Percentiles rank a stretch among this genome's conserved stretches.
phyloP scores from a whole-genome alignment of 768 basidiomycete genomes.

The Auricularia auricula-judae region DNA sequence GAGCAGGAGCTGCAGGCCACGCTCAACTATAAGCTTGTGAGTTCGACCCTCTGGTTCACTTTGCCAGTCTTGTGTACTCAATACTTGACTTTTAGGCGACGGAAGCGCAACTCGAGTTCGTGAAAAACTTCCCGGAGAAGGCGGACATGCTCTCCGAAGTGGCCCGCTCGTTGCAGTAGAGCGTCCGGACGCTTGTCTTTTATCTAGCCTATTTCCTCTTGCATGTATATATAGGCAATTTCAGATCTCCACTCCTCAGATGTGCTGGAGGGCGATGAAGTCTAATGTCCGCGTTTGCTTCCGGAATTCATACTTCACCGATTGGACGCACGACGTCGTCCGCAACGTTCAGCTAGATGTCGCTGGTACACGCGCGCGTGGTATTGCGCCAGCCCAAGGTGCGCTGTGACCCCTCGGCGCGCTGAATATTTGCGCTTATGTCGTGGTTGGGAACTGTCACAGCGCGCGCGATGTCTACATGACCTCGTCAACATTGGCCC shows the following conservation, averaged over 20 bases:
- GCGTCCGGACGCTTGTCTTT: background rate
- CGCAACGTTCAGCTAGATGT: background rate
- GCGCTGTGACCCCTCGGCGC: background rate
- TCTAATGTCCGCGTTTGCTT: background rate
- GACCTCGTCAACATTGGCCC: constrained; percentile 52
- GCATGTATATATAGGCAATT: too few species aligned
- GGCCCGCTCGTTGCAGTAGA: constrained; percentile 14
- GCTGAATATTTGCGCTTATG: background rate
- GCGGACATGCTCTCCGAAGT: constrained; percentile 32
- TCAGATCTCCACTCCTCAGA: too few species aligned
- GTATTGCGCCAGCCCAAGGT: background rate
- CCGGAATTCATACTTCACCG: background rate
- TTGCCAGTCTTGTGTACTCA: too few species aligned
- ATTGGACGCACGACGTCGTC: background rate
- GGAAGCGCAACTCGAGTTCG: constrained; percentile 70
- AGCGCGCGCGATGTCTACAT: constrained; percentile 49
- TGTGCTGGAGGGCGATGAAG: too few species aligned
- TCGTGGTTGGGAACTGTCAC: background rate
- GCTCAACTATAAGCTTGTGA: background rate
- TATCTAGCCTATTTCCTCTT: too few species aligned
- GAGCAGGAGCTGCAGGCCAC: constrained; percentile 59
- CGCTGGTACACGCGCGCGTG: background rate
- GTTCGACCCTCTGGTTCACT: constrained; percentile 18
- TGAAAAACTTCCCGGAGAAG: constrained; percentile 73
- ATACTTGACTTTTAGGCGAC: constrained; percentile 45